A percentile compares a stretch with the other conserved stretches of the same genome.
phyloP scores from a whole-genome alignment of 2,329 filamentous ascomycete species.

The Uncinocarpus reesii region DNA sequence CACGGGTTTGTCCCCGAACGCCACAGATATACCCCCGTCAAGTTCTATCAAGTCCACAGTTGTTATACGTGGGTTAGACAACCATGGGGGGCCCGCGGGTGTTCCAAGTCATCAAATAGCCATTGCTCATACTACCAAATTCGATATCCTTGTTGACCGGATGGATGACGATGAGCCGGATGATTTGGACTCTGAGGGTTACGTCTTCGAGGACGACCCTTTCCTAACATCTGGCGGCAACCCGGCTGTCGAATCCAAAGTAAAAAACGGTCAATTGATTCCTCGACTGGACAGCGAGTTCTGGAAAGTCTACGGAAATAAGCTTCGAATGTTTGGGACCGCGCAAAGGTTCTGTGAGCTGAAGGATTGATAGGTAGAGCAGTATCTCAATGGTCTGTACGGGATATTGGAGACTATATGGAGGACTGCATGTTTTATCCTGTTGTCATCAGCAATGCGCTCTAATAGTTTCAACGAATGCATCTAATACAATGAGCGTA shows the following conservation, averaged over 20 bases:
- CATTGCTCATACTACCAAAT: slow-evolving; percentile 25
- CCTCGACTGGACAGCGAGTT: slow-evolving; percentile 44
- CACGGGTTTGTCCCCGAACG: background rate
- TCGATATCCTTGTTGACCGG: slow-evolving; percentile 23
- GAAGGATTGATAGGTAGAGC: background rate
- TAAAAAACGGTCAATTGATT: slow-evolving; percentile 37
- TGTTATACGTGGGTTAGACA: background rate
- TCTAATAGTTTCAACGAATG: no score
- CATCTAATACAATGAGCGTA: no score
- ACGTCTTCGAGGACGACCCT: background rate
- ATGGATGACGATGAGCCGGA: slow-evolving; percentile 15
- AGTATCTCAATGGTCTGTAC: background rate
- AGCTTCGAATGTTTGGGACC: slow-evolving; percentile 51
- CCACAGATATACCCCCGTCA: background rate
- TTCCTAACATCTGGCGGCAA: background rate
- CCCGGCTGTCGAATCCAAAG: slow-evolving; percentile 16
- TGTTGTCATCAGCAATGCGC: no score
- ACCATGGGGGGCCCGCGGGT: background rate
- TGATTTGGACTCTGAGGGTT: background rate
- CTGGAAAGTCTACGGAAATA: slow-evolving; percentile 51
- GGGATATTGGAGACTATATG: no score
- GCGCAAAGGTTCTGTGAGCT: slow-evolving; percentile 40
- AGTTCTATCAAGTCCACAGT: background rate
- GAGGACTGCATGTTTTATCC: no score
- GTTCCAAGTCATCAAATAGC: slow-evolving; percentile 13